Base-by-base conservation (phyloP, 768 basidiomycete genomes). In the Lentinula sp. region DNA sequence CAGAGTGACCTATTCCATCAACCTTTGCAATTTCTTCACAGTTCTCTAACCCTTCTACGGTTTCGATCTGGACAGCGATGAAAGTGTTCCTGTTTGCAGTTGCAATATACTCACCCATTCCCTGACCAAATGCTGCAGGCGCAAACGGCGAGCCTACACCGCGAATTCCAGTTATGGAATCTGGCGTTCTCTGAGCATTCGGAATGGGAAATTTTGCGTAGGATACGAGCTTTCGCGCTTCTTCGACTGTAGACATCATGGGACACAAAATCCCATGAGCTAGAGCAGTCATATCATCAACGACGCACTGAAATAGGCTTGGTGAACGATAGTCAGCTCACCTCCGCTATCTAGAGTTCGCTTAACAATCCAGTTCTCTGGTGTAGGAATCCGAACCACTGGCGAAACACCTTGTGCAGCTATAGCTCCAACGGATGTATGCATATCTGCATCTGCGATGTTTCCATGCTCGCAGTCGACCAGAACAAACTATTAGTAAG, bases 381-480 rank as follows among this genome's bases (percentile, higher is more conserved):
- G 78, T 11, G 78, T 78, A 16, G 80, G 78, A 32, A 80, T 75
- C 16, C 80, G 69, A 32, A 81, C 77, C 52, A 81, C 77, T 0
- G 77, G 77, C 1, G 76, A 75, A 23, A 58, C 61, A 0, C 75
- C 75, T 6, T 78, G 64, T 5, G 72, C 76, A 0, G 74, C 67
- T 58, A 82, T 74, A 1, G 78, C 78, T 45, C 71, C 71, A 59
- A 80, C 71, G 28, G 73, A 71, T 57, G 78, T 76, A 9, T 75
- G 75, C 35, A 75, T 77, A 8, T 74, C 79, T 0, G 75, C 76
- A 21, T 76, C 55, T 77, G 73, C 55, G 73, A 67, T 0, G 71
- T 78, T 43, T 5, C 81, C 80, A 66, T 81, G 81, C 63, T 81
- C 81, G 60, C 78, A 79, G 61, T 82, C 80, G 64, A 82, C 72